Percentiles rank a stretch among this genome's conserved stretches.
Evolutionary conservation across 1,284 basidiomycete species (phyloP).

Genomic region (Ganoderma sp.): DNA sequence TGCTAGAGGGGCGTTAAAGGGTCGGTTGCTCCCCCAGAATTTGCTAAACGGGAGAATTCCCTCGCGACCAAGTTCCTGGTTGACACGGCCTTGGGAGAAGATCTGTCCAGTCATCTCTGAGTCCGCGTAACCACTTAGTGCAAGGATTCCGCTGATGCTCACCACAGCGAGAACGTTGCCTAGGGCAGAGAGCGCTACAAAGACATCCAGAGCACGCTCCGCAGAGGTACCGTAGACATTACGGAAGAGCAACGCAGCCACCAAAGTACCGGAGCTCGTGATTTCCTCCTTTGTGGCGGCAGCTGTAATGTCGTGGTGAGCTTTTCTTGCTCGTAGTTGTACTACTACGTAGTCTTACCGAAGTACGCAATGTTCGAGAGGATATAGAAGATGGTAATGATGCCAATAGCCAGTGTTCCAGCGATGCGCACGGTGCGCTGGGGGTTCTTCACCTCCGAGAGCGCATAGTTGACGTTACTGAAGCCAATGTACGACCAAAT

Average conservation of each 20-base stretch:
- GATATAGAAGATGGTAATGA: conserved; percentile 60
- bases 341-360: conserved; percentile 2
- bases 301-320: conserved; percentile 53
- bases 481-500: conserved; percentile 70
- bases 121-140: not conserved
- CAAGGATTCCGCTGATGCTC: not conserved
- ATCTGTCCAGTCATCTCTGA: conserved; percentile 34
- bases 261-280: conserved; percentile 57
- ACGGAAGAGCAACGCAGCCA: conserved; percentile 72
- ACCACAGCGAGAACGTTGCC: conserved; percentile 60
- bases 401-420: conserved; percentile 63
- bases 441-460: conserved; percentile 72
- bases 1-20: conserved; percentile 62
- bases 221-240: conserved; percentile 66
- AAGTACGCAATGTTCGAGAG: conserved; percentile 72
- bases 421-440: conserved; percentile 70
- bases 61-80: conserved; percentile 71
- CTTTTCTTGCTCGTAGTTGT: no score
- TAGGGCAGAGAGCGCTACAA: conserved; percentile 65
- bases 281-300: conserved; percentile 72
- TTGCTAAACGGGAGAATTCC: conserved; percentile 64
- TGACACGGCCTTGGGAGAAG: conserved; percentile 68
- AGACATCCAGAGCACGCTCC: conserved; percentile 64
- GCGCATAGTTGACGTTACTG: conserved; percentile 59
- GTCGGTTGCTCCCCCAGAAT: conserved; percentile 67